Conservation (phyloP, 768 basidiomycete genomes). For the Russula sp. region DNA sequence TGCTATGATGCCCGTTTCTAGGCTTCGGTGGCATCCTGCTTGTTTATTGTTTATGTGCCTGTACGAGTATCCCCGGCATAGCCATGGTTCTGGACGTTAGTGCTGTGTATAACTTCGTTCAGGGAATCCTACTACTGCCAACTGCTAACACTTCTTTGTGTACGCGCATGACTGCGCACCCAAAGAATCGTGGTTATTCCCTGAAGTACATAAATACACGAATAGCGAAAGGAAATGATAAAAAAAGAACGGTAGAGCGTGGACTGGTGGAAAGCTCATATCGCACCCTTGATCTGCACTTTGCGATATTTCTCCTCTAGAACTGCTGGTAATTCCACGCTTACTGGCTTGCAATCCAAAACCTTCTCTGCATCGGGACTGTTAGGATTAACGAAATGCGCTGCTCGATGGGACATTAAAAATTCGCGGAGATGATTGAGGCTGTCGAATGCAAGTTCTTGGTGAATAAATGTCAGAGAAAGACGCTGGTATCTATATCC, state of each 20-base stretch:
- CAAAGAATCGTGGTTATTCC: slow-evolving; percentile 7
- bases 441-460: slow-evolving; percentile 80
- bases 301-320: slow-evolving; percentile 80
- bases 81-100: neutral
- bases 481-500: slow-evolving; percentile 70
- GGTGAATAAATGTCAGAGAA: slow-evolving; percentile 65
- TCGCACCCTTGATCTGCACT: slow-evolving; percentile 88
- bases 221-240: neutral
- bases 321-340: slow-evolving; percentile 47
- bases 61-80: neutral
- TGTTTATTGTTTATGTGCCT: neutral
- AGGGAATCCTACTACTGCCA: neutral
- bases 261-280: slow-evolving; percentile 37
- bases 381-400: slow-evolving; percentile 57
- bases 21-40: neutral
- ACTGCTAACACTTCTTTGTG: neutral
- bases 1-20: neutral
- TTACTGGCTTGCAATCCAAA: slow-evolving; percentile 66
- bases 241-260: slow-evolving; percentile 6
- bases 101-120: neutral
- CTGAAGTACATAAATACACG: slow-evolving; percentile 11
- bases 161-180: neutral
- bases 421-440: slow-evolving; percentile 58
- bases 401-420: slow-evolving; percentile 59
- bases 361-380: slow-evolving; percentile 54